Evolutionary conservation across 495 filamentous ascomycete genomes (phyloP), one percentile per base, ranked within the genome.

Genomic region (Aspergillus ostianus): DNA sequence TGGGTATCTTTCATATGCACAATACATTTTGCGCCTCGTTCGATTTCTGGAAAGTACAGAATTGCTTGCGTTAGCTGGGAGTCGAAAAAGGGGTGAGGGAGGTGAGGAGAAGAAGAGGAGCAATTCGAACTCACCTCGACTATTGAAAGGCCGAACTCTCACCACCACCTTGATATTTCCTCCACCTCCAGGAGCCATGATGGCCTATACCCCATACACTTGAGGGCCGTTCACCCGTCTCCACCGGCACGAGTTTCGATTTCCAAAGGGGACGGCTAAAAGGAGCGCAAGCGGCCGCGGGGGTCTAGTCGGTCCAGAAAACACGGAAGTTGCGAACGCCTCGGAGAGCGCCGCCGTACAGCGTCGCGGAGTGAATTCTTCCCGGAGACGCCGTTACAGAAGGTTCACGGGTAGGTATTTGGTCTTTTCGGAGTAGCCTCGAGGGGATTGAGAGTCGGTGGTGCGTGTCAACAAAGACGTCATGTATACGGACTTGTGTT

Each of bases 131-230:
- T 19, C 79, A 93, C 93, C 93, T 92, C 93, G 87, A 65, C 83
- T 82, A 74, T 96, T 97, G 75, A 97, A 97, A 30, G 93, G 92
- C 70, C 93, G 86, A 59, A 87, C 83, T 77, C 94, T 85, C 78
- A 99, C 94, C 82, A 99, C 94, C 80, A 99, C 94, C 89, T 98
- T 99, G 74, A 99, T 99, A 72, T 99, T 99, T 75, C 94, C 94
- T 73, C 90, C 92, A 57, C 88, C 89, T 59, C 79, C 83, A 72
- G 88, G 84, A 76, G 88, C 83, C 89, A 92, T 92, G 73, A 65
- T 78, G 70, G 44, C 49, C 65, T 65, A 69, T 73, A 57, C 69
- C 68, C 73, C 74, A 76, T 77, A 62, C 64, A 77, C 70, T 51
- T 56, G 66, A 26, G 63, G 59, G 32, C 15, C 55, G 51, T 60